A percentile compares a stretch with the other conserved stretches of the same genome.
Conservation (phyloP, 192 early-diverging fungal species). For the Rhizoclosmatium globosum region DNA sequence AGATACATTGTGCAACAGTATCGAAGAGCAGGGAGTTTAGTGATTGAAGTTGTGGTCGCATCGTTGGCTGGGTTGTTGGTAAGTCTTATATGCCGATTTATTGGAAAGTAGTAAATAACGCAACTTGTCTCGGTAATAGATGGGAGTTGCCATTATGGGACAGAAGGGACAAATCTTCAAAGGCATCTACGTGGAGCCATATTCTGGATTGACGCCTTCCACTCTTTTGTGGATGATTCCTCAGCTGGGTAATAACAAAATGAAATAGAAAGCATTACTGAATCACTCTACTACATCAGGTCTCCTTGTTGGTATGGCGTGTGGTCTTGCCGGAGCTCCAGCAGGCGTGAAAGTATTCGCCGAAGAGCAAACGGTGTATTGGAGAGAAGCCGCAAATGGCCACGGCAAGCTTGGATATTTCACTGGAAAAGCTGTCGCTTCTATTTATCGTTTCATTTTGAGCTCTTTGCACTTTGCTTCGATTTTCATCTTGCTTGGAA, state of each 20-base stretch:
- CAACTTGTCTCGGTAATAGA: not conserved
- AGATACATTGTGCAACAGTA: constrained; percentile 49
- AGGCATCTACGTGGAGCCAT: constrained; percentile 44
- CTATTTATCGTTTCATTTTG: constrained; percentile 40
- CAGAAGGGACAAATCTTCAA: constrained; percentile 37
- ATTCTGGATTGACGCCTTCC: constrained; percentile 44
- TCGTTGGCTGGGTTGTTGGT: constrained; percentile 46
- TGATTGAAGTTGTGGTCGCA: constrained; percentile 52
- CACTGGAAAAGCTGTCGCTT: constrained; percentile 44
- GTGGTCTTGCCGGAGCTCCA: constrained; percentile 47
- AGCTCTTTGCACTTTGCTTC: constrained; percentile 37
- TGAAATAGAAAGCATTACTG: too few species aligned
- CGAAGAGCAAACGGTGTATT: constrained; percentile 54
- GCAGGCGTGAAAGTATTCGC: constrained; percentile 58
- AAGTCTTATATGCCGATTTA: not conserved
- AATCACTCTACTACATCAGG: constrained; percentile 37
- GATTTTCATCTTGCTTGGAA: constrained; percentile 39
- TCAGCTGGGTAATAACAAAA: not conserved
- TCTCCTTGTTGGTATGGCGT: constrained; percentile 41
- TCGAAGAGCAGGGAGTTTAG: constrained; percentile 22
- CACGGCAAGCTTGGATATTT: constrained; percentile 34
- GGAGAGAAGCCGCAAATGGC: constrained; percentile 53
- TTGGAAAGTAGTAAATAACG: not conserved
- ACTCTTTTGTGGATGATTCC: constrained; percentile 39
- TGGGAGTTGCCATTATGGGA: constrained; percentile 21